Conservation (phyloP, 148 eudicot species). For the Fagopyrum esculentum region DNA sequence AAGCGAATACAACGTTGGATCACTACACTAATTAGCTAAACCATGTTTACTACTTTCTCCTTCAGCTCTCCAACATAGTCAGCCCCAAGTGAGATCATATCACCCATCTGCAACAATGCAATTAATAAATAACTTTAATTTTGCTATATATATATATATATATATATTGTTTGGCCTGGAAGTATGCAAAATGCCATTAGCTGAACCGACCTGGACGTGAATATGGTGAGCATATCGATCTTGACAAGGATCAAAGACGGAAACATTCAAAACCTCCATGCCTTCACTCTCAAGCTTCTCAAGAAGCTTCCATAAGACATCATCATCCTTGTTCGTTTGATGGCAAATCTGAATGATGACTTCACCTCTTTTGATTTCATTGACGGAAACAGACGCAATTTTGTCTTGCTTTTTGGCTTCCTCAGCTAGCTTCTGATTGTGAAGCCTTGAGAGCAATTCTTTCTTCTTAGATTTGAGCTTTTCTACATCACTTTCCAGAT, state of each 20-base stretch:
- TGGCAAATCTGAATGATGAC: conserved; percentile 39
- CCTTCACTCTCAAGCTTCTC: conserved; percentile 32
- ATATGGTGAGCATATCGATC: conserved; percentile 43
- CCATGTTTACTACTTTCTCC: not conserved
- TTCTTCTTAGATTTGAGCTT: conserved; percentile 27
- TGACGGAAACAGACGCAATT: conserved; percentile 29
- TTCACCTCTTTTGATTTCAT: conserved; percentile 39
- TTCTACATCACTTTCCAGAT: conserved; percentile 34
- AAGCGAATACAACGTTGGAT: not conserved
- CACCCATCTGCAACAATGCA: conserved; percentile 3
- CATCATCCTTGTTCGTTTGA: conserved; percentile 10
- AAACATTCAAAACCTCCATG: conserved; percentile 28
- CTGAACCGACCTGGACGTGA: conserved; percentile 33
- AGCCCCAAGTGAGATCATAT: not conserved
- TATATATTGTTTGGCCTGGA: no score
- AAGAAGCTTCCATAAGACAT: conserved; percentile 23
- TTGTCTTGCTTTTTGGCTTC: not conserved
- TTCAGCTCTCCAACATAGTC: conserved; percentile 7
- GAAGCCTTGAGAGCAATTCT: conserved; percentile 18
- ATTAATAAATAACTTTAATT: no score
- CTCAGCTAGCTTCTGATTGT: not conserved
- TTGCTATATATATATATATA: no score
- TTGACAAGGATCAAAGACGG: conserved; percentile 25
- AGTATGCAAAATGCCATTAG: no score
- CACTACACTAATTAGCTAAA: not conserved